A percentile compares a stretch with the other conserved stretches of the same genome.
Evolutionary conservation across 2,329 filamentous ascomycete genomes (phyloP).

Genomic region (Stylonectria norvegica): DNA sequence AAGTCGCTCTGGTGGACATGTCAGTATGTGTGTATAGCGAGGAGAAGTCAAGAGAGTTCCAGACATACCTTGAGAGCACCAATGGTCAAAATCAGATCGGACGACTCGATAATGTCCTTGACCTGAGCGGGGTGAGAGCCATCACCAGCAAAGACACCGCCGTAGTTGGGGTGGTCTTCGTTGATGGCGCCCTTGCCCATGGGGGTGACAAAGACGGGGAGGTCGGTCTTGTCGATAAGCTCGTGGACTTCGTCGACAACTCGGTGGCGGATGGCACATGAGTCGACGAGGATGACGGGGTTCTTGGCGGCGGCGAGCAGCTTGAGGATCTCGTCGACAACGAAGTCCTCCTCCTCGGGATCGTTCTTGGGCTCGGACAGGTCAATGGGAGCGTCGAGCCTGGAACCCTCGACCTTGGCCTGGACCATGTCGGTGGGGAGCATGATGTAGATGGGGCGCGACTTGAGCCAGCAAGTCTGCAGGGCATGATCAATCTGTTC

Average conservation of each 20-base stretch:
- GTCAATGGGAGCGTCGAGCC: conserved; percentile 68
- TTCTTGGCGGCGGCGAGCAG: conserved; percentile 69
- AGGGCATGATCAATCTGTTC: conserved; percentile 75
- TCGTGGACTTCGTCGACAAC: conserved; percentile 69
- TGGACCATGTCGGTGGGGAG: conserved; percentile 78
- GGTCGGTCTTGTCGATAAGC: conserved; percentile 66
- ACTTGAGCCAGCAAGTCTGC: conserved; percentile 68
- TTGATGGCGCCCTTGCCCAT: conserved; percentile 87
- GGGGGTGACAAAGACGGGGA: conserved; percentile 83
- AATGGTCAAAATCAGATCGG: conserved; percentile 68
- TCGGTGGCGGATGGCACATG: conserved; percentile 74
- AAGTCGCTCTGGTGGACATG: conserved; percentile 59
- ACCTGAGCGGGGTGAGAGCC: conserved; percentile 65
- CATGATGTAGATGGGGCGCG: conserved; percentile 78
- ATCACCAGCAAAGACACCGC: conserved; percentile 80
- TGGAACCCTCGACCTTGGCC: conserved; percentile 70
- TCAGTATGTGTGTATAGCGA: neutral
- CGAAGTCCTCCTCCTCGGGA: conserved; percentile 69
- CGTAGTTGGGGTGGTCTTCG: conserved; percentile 71
- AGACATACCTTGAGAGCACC: conserved; percentile 54
- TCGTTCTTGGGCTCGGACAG: conserved; percentile 64
- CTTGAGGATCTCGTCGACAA: conserved; percentile 74
- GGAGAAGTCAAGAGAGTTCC: neutral
- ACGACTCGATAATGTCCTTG: conserved; percentile 60
- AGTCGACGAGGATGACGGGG: conserved; percentile 78